Conservation (phyloP, 2,329 filamentous ascomycete genomes). For the Aspergillus calidoustus region DNA sequence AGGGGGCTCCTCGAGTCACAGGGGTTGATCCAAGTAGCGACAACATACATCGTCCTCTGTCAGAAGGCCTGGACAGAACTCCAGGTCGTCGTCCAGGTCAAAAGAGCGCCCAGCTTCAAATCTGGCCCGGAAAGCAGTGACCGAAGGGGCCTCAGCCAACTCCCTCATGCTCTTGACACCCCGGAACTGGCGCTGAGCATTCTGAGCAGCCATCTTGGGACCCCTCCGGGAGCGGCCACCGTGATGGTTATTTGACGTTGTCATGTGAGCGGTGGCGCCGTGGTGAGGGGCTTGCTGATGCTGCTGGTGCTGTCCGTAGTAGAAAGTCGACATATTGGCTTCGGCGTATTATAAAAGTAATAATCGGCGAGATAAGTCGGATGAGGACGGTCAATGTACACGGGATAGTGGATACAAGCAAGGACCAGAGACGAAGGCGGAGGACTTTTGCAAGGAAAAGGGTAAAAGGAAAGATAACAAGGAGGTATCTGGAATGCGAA, state of each 20-base stretch:
- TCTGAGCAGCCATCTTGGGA: conserved; percentile 79
- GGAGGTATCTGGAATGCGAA: conserved; percentile 24
- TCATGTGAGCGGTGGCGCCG: conserved; percentile 58
- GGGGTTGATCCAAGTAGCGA: conserved; percentile 2
- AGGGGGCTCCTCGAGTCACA: conserved; percentile 6
- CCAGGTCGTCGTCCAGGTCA: conserved; percentile 92
- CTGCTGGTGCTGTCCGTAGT: conserved; percentile 53
- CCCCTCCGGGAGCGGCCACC: conserved; percentile 83
- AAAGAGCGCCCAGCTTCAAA: conserved; percentile 94
- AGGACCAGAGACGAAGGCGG: conserved; percentile 23
- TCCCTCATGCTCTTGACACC: conserved; percentile 86
- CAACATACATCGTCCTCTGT: conserved; percentile 84
- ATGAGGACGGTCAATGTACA: conserved; percentile 24
- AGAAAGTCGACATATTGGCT: conserved; percentile 52
- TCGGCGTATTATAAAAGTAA: conserved; percentile 23
- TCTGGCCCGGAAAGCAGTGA: conserved; percentile 79
- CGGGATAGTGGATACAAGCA: conserved; percentile 29
- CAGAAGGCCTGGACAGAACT: conserved; percentile 91
- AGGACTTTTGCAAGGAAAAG: conserved; percentile 24
- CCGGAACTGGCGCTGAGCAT: conserved; percentile 84
- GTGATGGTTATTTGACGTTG: conserved; percentile 73
- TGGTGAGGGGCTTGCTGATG: conserved; percentile 51
- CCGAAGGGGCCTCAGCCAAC: conserved; percentile 74
- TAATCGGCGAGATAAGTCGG: conserved; percentile 24
- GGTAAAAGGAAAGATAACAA: conserved; percentile 29